Conservation (phyloP, 148 eudicot species). For the Pharnaceum exiguum region DNA sequence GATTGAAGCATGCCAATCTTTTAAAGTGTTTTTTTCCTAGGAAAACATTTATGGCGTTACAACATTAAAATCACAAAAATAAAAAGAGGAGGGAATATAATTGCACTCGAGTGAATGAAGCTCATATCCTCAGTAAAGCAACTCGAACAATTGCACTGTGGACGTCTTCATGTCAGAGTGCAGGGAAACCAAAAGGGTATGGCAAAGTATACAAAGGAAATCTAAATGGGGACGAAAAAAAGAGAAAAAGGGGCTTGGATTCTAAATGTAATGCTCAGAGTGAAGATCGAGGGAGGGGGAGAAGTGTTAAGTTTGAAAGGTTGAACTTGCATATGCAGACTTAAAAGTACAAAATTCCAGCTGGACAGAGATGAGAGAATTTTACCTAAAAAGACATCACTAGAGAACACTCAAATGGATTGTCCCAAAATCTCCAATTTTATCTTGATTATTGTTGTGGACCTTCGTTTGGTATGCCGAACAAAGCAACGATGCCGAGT, state of each 20-base stretch:
- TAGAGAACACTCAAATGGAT: background rate
- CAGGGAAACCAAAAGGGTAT: background rate
- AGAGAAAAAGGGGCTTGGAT: background rate
- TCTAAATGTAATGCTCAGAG: slow-evolving; percentile 15
- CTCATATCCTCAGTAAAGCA: no score
- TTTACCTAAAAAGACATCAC: background rate
- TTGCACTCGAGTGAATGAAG: no score
- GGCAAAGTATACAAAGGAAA: background rate
- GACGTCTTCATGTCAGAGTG: background rate
- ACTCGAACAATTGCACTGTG: slow-evolving; percentile 7
- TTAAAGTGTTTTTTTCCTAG: no score
- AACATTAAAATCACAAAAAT: no score
- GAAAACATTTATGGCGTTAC: no score
- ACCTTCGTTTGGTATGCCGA: background rate
- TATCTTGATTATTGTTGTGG: slow-evolving; percentile 2
- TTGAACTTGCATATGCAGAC: slow-evolving; percentile 11
- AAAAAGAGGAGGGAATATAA: no score
- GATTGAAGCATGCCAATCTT: no score
- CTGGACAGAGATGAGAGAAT: no score
- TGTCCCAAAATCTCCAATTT: slow-evolving; percentile 1
- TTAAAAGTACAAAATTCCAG: slow-evolving; percentile 6
- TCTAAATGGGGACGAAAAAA: background rate
- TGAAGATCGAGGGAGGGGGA: no score
- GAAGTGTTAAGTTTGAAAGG: background rate
- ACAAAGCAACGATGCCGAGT: no score